phyloP scores from a whole-genome alignment of 495 filamentous ascomycete genomes.

The Aspergillus funiculosus region DNA sequence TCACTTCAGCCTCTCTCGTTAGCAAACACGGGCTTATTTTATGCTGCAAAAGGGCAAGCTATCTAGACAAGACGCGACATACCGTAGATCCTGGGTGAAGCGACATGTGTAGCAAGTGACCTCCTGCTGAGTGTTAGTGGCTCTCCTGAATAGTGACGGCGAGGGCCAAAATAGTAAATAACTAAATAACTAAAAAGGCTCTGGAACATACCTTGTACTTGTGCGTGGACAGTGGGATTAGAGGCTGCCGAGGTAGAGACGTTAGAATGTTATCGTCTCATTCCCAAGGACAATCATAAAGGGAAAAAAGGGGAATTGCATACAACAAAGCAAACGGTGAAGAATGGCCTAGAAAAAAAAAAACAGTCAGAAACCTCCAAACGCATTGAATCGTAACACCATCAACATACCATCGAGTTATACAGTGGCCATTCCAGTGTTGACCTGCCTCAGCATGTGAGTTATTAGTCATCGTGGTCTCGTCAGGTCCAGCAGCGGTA shows the following conservation, averaged over 20 bases:
- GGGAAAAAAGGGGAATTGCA: constrained; percentile 6
- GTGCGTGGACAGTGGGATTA: constrained; percentile 45
- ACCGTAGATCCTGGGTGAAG: constrained; percentile 50
- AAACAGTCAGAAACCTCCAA: not conserved
- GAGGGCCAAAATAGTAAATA: too few species aligned
- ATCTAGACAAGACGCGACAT: constrained; percentile 9
- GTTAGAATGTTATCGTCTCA: constrained; percentile 2
- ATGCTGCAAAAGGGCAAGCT: too few species aligned
- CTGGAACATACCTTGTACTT: constrained; percentile 44
- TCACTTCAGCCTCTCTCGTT: constrained; percentile 26
- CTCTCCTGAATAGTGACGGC: not conserved
- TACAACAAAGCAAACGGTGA: constrained; percentile 53
- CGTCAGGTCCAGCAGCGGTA: too few species aligned
- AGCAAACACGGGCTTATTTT: too few species aligned
- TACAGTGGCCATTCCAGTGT: constrained; percentile 48
- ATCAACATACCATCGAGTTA: constrained; percentile 46
- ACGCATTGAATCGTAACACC: too few species aligned
- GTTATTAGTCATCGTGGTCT: constrained; percentile 27
- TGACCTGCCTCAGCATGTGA: constrained; percentile 30
- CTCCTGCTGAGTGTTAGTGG: constrained; percentile 35
- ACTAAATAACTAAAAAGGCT: too few species aligned
- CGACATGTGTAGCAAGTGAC: constrained; percentile 49
- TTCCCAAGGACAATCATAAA: not conserved
- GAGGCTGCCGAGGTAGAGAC: constrained; percentile 34
- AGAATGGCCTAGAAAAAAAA: constrained; percentile 39